Percentiles rank a stretch among this genome's conserved stretches.
Evolutionary conservation across 345 rosid species (phyloP).

Genomic region (Erysimum cheiranthoides): DNA sequence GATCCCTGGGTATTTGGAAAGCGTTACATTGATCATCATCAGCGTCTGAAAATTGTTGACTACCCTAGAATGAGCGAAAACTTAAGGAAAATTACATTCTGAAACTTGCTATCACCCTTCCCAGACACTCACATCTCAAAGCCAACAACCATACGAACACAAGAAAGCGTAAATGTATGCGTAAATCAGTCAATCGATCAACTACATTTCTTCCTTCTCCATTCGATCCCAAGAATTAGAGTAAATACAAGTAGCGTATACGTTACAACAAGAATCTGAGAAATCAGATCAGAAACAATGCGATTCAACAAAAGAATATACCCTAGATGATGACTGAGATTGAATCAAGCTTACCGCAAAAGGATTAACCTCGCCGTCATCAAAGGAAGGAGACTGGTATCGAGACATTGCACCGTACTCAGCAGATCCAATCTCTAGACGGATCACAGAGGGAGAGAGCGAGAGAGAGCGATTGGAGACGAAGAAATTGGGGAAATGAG

Average conservation of each 20-base stretch:
- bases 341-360: slow-evolving; percentile 67
- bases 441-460: not conserved
- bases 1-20: slow-evolving; percentile 2
- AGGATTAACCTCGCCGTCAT: slow-evolving; percentile 78
- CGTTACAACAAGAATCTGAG: not conserved
- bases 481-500: not conserved
- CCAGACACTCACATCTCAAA: not conserved
- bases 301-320: not conserved
- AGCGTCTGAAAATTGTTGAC: slow-evolving; percentile 1
- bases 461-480: not conserved
- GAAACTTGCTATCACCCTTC: not conserved
- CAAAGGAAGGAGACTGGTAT: slow-evolving; percentile 72
- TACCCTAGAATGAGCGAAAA: slow-evolving; percentile 1
- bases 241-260: not conserved
- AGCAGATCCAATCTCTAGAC: slow-evolving; percentile 31
- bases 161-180: not conserved
- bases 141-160: not conserved
- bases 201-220: slow-evolving; percentile 1
- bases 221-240: not conserved
- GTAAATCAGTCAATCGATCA: slow-evolving; percentile 21
- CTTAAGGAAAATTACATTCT: not conserved
- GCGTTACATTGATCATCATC: slow-evolving; percentile 4
- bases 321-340: slow-evolving; percentile 9
- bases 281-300: slow-evolving; percentile 15
- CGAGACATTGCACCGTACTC: slow-evolving; percentile 63